Conservation (phyloP, 495 filamentous ascomycete genomes). For the Podospora pseudocomata region DNA sequence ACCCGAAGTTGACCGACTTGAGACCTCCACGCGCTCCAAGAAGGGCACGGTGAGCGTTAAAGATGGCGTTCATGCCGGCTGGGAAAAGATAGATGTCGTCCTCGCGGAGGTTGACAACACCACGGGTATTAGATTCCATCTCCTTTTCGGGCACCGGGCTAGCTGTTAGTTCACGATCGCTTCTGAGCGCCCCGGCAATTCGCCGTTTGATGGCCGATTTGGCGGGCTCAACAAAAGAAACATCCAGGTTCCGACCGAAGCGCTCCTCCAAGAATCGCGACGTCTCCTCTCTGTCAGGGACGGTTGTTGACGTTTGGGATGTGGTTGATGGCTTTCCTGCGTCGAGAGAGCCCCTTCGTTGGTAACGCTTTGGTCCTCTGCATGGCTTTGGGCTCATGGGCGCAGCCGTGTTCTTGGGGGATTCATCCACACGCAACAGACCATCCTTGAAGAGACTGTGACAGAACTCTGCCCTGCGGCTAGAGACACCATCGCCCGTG, state of each 20-base stretch:
- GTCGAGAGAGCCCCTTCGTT: slow-evolving; percentile 55
- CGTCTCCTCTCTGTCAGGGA: slow-evolving; percentile 48
- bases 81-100: slow-evolving; percentile 88
- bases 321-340: slow-evolving; percentile 17
- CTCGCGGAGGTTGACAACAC: slow-evolving; percentile 70
- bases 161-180: slow-evolving; percentile 59
- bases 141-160: slow-evolving; percentile 30
- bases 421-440: slow-evolving; percentile 55
- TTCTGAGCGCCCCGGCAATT: slow-evolving; percentile 82
- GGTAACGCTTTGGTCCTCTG: slow-evolving; percentile 71
- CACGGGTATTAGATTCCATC: slow-evolving; percentile 46
- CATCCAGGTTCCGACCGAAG: slow-evolving; percentile 85
- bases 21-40: slow-evolving; percentile 54
- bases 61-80: slow-evolving; percentile 92
- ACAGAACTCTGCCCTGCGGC: slow-evolving; percentile 87
- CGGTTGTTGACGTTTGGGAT: slow-evolving; percentile 9
- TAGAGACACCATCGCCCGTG: slow-evolving; percentile 89
- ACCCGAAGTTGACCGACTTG: slow-evolving; percentile 75
- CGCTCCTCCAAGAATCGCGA: slow-evolving; percentile 87
- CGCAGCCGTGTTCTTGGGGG: slow-evolving; percentile 14
- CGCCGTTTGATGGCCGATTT: slow-evolving; percentile 80
- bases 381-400: slow-evolving; percentile 41
- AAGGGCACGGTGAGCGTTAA: slow-evolving; percentile 73
- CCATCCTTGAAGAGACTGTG: slow-evolving; percentile 68
- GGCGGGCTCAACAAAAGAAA: slow-evolving; percentile 71